Base-by-base conservation (phyloP, 495 filamentous ascomycete species). In the Neurospora africana region DNA sequence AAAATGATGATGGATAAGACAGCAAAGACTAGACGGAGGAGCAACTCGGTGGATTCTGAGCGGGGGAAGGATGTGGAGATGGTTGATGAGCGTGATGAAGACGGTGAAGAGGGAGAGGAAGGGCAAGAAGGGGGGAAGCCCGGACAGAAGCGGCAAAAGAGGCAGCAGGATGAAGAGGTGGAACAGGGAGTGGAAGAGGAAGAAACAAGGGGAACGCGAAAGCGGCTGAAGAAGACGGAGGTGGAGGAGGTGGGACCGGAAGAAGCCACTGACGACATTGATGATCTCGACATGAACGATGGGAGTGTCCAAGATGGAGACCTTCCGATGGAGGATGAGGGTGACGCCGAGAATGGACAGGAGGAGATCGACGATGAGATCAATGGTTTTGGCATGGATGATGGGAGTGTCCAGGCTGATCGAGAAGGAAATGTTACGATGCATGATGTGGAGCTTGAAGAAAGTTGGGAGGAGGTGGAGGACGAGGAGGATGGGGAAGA, bases 1-100 rank as follows among this genome's bases (percentile, higher is more conserved):
- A 1, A 5, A 40, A 1, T 4, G 0, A 23, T 23, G 44, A 53
- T 53, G 44, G 4, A 3, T 0, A 11, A 13, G 0, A 0, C 44
- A 21, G 1, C 1, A 1, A 4, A 27, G 5, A 53, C 10, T 53
- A 53, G 44, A 15, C n/a, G 21, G 21, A 53, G 21, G 2, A 53
- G 21, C 0, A 15, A 15, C 10, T 21, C 44, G 0, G n/a, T 5
- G 9, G n/a, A 47, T 13, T 21, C 9, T 0, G n/a, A 10, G 3
- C n/a, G 3, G n/a, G 8, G 2, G 8, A 0, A 2, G n/a, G 9
- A 11, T 3, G 7, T 11, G n/a, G 43, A n/a, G 7, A n/a, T n/a
- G 7, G 2, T 19, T n/a, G 43, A 44, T 21, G 6, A 17, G 13
- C 0, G 7, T n/a, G 8, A 44, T 21, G 5, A 19, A 0, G 19